Evolutionary conservation across 257 asterid genomes (phyloP).

Genomic region (Ophiorrhiza pumila): DNA sequence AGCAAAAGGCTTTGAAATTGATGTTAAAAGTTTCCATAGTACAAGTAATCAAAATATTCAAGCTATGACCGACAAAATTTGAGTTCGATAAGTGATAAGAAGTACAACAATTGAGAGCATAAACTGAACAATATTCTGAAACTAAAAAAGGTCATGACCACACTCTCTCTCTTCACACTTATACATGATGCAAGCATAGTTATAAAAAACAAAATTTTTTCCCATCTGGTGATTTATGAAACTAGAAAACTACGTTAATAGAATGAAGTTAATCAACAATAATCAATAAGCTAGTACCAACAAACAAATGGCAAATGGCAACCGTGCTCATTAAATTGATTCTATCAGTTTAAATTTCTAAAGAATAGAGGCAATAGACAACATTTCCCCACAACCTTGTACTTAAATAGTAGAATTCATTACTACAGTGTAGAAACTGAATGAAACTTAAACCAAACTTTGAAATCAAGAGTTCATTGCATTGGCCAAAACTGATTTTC

Average conservation of each 20-base stretch:
- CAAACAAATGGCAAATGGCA: neutral
- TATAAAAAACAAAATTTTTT: too few relatives aligned
- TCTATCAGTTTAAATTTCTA: too few relatives aligned
- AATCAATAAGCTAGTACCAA: neutral
- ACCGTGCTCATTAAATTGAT: neutral
- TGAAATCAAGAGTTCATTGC: too few relatives aligned
- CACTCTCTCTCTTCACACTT: neutral
- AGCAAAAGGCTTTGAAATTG: slow-evolving; percentile 4
- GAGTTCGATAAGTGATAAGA: neutral
- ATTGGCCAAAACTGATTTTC: too few relatives aligned
- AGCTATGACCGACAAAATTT: neutral
- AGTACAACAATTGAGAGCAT: neutral
- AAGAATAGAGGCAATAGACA: too few relatives aligned
- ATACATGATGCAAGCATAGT: neutral
- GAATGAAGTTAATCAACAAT: neutral
- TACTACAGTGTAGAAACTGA: too few relatives aligned
- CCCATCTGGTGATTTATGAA: neutral
- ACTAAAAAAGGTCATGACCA: neutral
- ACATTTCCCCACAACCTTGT: too few relatives aligned
- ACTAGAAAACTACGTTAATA: neutral
- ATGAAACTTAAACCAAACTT: too few relatives aligned
- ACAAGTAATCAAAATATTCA: neutral
- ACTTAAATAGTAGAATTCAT: too few relatives aligned
- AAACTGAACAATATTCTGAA: neutral
- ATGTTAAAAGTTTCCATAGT: neutral